Evolutionary conservation across 164 flowering plant genomes (phyloP), one percentile per base, ranked within the genome.

Genomic region (Magnolia kwangsiensis): DNA sequence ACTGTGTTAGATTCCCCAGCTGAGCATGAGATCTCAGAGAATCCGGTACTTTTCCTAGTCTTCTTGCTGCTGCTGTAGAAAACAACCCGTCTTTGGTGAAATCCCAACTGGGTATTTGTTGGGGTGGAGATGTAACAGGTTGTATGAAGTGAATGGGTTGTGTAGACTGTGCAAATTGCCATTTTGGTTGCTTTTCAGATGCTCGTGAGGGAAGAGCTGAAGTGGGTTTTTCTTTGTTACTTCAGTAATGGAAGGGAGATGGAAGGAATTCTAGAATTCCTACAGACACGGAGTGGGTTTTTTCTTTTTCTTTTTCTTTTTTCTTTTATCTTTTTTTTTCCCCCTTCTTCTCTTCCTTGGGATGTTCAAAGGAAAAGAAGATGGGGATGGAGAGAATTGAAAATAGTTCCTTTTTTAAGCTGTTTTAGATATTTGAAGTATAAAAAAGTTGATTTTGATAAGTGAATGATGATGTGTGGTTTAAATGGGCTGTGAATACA

Each of bases 101-200:
- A 86, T 29, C 89, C 88, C 76, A 88, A 72, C 78, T 83, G 85
- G 83, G 89, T 67, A 72, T 84, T 85, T 76, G 87, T 71, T 76
- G 90, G 84, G 19, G 87, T 75, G 70, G 87, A 82, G 84, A 88
- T 80, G 78, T 88, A 87, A 71, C 82, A 84, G 21, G 79, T 82
- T 76, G 91, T 77, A 64, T 85, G 83, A 51, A 89, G 87, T n/a
- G 91, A 85, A 20, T 86, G 91, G 27, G 87, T 67, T 31, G 93
- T 85, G 86, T 87, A 87, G 11, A 90, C 83, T 63, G 91, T 84
- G 80, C 86, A 91, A 19, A 83, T 72, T 63, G 97, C 95, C 95
- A 91, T 92, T 77, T 73, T 79, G 71, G 77, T 37, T 55, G 61
- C 61, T 55, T 55, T 16, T 16, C 18, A 9, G 13, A 55, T 55